Base-by-base conservation (phyloP, 2,329 filamentous ascomycete species). In the Talaromyces sp. region DNA sequence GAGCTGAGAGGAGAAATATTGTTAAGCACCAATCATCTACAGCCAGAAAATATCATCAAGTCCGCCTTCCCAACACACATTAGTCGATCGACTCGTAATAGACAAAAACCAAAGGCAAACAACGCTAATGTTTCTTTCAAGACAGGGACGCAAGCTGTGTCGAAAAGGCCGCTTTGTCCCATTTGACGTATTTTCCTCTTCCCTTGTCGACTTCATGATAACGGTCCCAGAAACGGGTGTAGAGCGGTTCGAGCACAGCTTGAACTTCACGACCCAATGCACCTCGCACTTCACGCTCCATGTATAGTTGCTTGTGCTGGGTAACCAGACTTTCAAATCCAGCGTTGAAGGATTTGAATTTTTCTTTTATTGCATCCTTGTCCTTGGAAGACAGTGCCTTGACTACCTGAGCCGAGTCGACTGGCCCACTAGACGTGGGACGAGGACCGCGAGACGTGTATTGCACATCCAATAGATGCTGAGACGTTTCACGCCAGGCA, bases 161-260 rank as follows among this genome's bases (percentile, higher is more conserved):
- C 53, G 89, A 85, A 68, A 99, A 88, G 54, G 86, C 85, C 46
- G 82, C 81, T 80, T 97, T 97, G 79, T 97, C 92, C 73, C 96
- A 97, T 79, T 96, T 97, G 73, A 96, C 92, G 75, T 97, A 96
- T 76, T 99, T 99, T 67, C 93, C 93, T 77, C 92, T 95, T 62
- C 94, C 94, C 80, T 96, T 97, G 77, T 97, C 93, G 65, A 97
- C 87, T 76, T 97, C 94, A 73, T 97, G 92, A 73, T 99, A 99
- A 29, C 93, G 85, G 76, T 97, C 94, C 87, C 91, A 97, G 77
- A 99, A 99, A 52, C 94, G 85, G 63, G 89, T 89, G 77, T 99
- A 99, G 14, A 99, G 82, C 58, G 93, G 92, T 77, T 97, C 93
- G 59, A 99, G 88, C 78, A 96, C 91, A 68, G 88, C 88, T 73